Percentiles rank a stretch among this genome's conserved stretches.
Evolutionary conservation across 163 green algal species (phyloP).

Genomic region (Scenedesmus sp.): DNA sequence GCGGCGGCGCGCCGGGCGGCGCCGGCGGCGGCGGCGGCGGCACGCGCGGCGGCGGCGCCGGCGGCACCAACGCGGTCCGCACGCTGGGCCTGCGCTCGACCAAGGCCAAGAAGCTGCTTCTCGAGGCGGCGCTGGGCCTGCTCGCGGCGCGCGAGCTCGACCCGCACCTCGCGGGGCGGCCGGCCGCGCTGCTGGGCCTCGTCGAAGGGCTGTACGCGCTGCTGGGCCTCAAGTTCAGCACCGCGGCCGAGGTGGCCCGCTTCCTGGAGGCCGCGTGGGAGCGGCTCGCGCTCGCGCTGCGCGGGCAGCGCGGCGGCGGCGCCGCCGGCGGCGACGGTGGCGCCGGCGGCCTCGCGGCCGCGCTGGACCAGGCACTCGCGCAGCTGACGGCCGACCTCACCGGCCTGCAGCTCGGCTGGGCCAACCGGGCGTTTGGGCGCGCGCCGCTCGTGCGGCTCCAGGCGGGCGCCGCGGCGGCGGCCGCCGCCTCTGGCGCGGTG

Average conservation of each 20-base stretch:
- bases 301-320: not conserved
- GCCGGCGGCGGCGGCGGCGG: not conserved
- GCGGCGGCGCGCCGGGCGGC: not conserved
- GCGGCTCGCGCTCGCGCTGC: not conserved
- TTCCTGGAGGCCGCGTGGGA: conserved; percentile 15
- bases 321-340: not conserved
- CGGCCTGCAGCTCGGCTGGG: conserved; percentile 13
- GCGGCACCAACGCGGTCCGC: too few species aligned
- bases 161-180: not conserved
- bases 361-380: conserved; percentile 1
- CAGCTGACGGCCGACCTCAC: conserved; percentile 7
- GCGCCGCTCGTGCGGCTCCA: not conserved
- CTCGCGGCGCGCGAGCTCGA: conserved; percentile 25
- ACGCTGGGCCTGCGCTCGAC: not conserved
- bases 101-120: conserved; percentile 7
- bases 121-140: conserved; percentile 2
- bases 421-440: not conserved
- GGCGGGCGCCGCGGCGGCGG: conserved; percentile 10
- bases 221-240: conserved; percentile 1
- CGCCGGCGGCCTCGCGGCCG: too few species aligned
- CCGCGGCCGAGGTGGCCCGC: not conserved
- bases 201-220: conserved; percentile 19
- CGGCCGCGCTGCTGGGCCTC: not conserved
- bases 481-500: not conserved
- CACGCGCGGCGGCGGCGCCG: not conserved